These are phyloP conservation scores for Aspergillus amoenus DNA, from an alignment of 2,329 filamentous ascomycete species.

Conservation along the genomic window DNA sequence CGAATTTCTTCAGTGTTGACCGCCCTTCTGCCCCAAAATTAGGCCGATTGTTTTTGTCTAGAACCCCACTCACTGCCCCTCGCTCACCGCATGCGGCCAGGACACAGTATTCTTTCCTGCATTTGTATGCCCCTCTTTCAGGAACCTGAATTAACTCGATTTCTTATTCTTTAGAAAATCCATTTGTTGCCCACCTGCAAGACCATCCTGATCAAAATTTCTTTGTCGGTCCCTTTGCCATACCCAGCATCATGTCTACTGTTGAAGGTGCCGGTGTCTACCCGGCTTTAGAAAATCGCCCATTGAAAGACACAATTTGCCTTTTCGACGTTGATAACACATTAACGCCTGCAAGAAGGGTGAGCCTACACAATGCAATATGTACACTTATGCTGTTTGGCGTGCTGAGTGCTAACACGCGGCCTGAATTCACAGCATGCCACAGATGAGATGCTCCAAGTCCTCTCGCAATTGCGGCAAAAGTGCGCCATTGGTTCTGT, in stretches of 20 bases:
- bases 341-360: conserved; percentile 76
- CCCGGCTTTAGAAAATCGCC: conserved; percentile 77
- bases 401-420: background rate
- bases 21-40: conserved; percentile 12
- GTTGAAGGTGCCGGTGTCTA: conserved; percentile 45
- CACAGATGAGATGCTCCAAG: conserved; percentile 76
- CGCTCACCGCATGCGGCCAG: conserved; percentile 32
- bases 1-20: background rate
- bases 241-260: conserved; percentile 26
- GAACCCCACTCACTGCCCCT: conserved; percentile 5
- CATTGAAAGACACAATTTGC: conserved; percentile 86
- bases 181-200: background rate
- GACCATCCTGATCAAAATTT: background rate
- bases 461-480: conserved; percentile 77
- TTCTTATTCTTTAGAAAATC: background rate
- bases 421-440: conserved; percentile 52
- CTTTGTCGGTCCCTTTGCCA: conserved; percentile 4
- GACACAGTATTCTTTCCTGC: conserved; percentile 13
- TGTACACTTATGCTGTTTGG: background rate
- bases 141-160: conserved; percentile 1
- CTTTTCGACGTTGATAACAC: conserved; percentile 97
- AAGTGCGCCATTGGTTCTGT: conserved; percentile 36
- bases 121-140: conserved; percentile 8
- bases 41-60: conserved; percentile 5
- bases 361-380: conserved; percentile 36